Percentiles rank a stretch among this genome's conserved stretches.
Conservation (phyloP, 352 stramenopile species). For the Globisporangium nagaii region DNA sequence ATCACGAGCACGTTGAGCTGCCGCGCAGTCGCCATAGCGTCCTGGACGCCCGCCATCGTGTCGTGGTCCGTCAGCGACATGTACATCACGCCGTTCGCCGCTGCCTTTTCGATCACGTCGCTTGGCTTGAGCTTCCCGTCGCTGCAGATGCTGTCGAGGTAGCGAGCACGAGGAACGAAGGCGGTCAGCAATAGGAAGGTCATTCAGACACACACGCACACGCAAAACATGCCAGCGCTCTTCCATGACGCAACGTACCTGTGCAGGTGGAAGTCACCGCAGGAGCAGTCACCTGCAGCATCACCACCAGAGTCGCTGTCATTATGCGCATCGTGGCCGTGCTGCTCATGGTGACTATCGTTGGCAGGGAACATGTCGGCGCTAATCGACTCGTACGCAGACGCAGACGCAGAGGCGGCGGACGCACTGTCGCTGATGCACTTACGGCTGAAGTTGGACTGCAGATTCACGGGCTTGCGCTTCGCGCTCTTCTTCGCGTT, state of each 20-base stretch:
- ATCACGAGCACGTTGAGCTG: slow-evolving; percentile 68
- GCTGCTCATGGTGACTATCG: slow-evolving; percentile 22
- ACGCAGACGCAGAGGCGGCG: not conserved
- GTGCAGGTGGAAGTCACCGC: slow-evolving; percentile 82
- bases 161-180: no score
- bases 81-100: slow-evolving; percentile 70
- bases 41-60: slow-evolving; percentile 75
- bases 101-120: slow-evolving; percentile 73
- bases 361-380: slow-evolving; percentile 82
- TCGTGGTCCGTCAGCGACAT: slow-evolving; percentile 86
- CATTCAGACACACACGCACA: no score
- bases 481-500: slow-evolving; percentile 68
- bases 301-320: slow-evolving; percentile 26
- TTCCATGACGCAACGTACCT: no score
- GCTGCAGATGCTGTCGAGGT: slow-evolving; percentile 64
- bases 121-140: slow-evolving; percentile 73
- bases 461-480: slow-evolving; percentile 79
- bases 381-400: slow-evolving; percentile 27
- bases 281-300: slow-evolving; percentile 50
- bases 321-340: slow-evolving; percentile 11
- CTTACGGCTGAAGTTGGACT: slow-evolving; percentile 85
- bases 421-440: slow-evolving; percentile 21
- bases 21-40: slow-evolving; percentile 63
- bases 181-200: no score
- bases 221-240: no score